These are phyloP conservation scores for Claviceps sp. DNA, from an alignment of 2,329 filamentous ascomycete genomes.

Conservation along the genomic window DNA sequence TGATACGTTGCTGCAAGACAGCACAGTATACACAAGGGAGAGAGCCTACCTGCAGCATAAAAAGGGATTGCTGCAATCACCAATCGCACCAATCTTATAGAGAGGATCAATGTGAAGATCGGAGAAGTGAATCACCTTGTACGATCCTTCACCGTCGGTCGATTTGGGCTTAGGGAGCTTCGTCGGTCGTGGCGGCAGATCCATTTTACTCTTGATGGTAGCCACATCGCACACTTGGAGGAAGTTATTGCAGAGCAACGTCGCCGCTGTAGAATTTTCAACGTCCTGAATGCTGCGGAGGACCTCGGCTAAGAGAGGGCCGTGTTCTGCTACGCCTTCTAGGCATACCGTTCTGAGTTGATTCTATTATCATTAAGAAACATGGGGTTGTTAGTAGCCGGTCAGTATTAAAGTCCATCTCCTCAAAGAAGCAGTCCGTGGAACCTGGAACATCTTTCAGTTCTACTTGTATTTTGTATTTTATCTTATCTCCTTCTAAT, in stretches of 20 bases:
- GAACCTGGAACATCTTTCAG: no score
- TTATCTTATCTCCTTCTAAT: no score
- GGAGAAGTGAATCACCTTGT: neutral
- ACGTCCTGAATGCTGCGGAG: neutral
- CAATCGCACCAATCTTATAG: neutral
- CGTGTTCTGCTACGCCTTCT: neutral
- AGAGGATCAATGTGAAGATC: conserved; percentile 1
- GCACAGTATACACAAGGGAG: no score
- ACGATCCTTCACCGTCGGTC: neutral
- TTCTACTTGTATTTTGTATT: no score
- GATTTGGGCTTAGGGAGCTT: neutral
- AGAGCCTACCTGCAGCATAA: conserved; percentile 7
- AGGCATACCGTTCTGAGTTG: neutral
- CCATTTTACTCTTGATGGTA: neutral
- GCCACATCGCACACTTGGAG: neutral
- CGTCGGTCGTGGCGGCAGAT: neutral
- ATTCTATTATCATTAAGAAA: neutral
- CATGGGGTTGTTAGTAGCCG: neutral
- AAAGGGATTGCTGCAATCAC: conserved; percentile 10
- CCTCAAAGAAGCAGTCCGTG: no score
- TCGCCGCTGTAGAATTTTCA: neutral
- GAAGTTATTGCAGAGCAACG: neutral
- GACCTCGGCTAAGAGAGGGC: neutral
- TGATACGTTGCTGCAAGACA: no score
- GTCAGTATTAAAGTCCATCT: no score